A percentile compares a stretch with the other conserved stretches of the same genome.
These are phyloP conservation scores for Juncus inflexus DNA, from an alignment of 176 grass and related monocot species.

Conservation along the genomic window DNA sequence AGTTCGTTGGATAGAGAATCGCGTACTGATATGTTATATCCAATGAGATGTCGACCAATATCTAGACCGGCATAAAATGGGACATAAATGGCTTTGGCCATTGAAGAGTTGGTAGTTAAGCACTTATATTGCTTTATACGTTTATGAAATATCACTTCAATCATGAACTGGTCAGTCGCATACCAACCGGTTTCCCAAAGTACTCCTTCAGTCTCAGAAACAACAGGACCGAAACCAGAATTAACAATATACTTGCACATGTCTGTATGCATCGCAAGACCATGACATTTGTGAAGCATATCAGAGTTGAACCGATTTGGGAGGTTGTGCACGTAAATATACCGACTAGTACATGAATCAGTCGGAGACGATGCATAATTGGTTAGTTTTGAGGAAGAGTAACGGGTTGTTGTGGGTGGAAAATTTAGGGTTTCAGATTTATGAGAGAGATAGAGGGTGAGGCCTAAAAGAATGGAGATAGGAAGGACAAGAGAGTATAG, in stretches of 20 bases:
- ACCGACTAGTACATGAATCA: slow-evolving; percentile 27
- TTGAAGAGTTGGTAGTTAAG: slow-evolving; percentile 61
- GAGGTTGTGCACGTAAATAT: slow-evolving; percentile 49
- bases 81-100: slow-evolving; percentile 61
- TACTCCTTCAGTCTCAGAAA: slow-evolving; percentile 24
- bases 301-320: slow-evolving; percentile 63
- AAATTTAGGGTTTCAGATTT: not conserved
- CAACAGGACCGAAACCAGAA: slow-evolving; percentile 59
- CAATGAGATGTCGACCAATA: slow-evolving; percentile 58
- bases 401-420: not conserved
- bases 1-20: slow-evolving; percentile 56
- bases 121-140: slow-evolving; percentile 78
- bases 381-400: not conserved
- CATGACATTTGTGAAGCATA: slow-evolving; percentile 45
- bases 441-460: not conserved
- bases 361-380: not conserved
- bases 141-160: slow-evolving; percentile 72
- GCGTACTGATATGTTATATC: slow-evolving; percentile 33
- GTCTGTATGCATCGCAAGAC: slow-evolving; percentile 46
- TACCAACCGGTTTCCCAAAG: slow-evolving; percentile 77
- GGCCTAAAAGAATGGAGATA: not conserved
- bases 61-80: slow-evolving; percentile 78
- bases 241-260: slow-evolving; percentile 59
- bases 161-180: slow-evolving; percentile 41
- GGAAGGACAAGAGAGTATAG: not conserved